phyloP scores from a whole-genome alignment of 2,329 filamentous ascomycete species.

The Trichoderma simmonsii region DNA sequence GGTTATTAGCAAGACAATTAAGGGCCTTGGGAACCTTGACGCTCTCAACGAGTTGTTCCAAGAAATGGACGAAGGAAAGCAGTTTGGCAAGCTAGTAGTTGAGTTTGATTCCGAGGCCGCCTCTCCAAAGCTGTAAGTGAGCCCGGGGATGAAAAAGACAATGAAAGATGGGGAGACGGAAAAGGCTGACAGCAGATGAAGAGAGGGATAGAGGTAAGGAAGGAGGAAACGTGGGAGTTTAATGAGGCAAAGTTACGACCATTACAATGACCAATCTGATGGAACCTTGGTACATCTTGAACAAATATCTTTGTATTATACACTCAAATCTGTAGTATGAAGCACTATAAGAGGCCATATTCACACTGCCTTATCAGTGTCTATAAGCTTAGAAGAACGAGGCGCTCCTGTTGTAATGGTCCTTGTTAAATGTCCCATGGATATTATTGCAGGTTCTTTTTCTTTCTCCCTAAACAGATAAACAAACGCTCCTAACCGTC shows the following conservation, averaged over 20 bases:
- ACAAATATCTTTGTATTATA: neutral
- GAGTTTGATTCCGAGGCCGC: conserved; percentile 50
- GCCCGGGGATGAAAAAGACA: neutral
- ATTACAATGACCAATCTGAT: neutral
- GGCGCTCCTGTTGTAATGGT: neutral
- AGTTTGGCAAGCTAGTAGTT: conserved; percentile 92
- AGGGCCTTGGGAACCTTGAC: conserved; percentile 71
- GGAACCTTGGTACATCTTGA: neutral
- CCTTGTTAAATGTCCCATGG: neutral
- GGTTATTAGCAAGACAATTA: conserved; percentile 70
- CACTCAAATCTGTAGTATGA: neutral
- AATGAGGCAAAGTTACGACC: neutral
- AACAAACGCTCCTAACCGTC: conserved; percentile 9
- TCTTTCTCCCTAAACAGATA: neutral
- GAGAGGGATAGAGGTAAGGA: neutral
- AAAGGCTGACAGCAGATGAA: neutral
- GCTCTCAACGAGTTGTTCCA: conserved; percentile 80
- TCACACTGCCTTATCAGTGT: no score
- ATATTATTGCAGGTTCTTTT: neutral
- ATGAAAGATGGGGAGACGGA: neutral
- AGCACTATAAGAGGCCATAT: neutral
- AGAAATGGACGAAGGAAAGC: conserved; percentile 79
- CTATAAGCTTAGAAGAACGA: neutral
- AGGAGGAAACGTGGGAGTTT: neutral
- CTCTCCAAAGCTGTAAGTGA: conserved; percentile 40